These are phyloP conservation scores for Termitomyces sp. DNA, from an alignment of 768 basidiomycete species.

Conservation along the genomic window DNA sequence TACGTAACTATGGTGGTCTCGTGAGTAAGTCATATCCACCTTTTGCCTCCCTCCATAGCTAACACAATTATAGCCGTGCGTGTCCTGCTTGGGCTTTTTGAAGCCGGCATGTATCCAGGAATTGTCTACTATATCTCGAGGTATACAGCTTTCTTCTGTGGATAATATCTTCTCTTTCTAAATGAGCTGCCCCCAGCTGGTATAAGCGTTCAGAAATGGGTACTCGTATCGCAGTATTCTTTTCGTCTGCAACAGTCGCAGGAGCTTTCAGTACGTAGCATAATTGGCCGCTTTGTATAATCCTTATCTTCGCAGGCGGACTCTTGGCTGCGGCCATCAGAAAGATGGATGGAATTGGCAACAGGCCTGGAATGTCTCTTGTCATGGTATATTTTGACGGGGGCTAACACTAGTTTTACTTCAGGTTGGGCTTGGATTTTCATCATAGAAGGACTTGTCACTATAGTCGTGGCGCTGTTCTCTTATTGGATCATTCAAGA, in stretches of 20 bases:
- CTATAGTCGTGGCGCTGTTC: conserved; percentile 53
- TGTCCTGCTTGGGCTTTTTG: conserved; percentile 60
- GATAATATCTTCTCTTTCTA: neutral
- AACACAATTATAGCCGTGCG: conserved; percentile 43
- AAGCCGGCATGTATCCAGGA: conserved; percentile 58
- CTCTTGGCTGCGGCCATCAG: conserved; percentile 64
- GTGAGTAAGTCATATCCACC: conserved; percentile 41
- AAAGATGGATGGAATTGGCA: conserved; percentile 69
- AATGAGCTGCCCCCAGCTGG: conserved; percentile 48
- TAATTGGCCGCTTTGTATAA: neutral
- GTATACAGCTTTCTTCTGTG: conserved; percentile 27
- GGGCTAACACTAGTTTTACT: neutral
- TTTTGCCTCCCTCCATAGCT: neutral
- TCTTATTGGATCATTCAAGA: conserved; percentile 78
- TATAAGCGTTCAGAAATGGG: conserved; percentile 79
- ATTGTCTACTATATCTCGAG: conserved; percentile 64
- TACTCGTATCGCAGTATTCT: conserved; percentile 70
- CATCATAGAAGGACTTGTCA: conserved; percentile 72
- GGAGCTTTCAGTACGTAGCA: conserved; percentile 64
- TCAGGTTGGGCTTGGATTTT: conserved; percentile 69
- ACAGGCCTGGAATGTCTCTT: conserved; percentile 52
- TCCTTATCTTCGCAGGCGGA: conserved; percentile 42
- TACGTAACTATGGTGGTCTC: conserved; percentile 59
- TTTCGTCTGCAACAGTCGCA: conserved; percentile 75
- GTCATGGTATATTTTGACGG: conserved; percentile 30